Conservation (phyloP, 2,329 filamentous ascomycete species). For the Penicillium sp. region DNA sequence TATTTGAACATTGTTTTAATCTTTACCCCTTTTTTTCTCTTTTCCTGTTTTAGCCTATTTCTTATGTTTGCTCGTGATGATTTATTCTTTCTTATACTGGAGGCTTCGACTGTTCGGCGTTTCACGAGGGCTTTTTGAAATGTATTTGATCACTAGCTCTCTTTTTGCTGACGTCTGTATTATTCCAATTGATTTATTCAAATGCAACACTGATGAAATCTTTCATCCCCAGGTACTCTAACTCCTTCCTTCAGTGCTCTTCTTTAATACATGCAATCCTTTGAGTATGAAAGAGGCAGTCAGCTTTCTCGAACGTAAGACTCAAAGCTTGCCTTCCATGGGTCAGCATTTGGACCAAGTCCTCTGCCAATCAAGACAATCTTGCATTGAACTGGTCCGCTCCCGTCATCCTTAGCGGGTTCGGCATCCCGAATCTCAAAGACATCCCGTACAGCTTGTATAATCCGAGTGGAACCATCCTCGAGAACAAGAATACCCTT, state of each 20-base stretch:
- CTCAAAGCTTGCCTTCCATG: conserved; percentile 43
- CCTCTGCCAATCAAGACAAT: conserved; percentile 54
- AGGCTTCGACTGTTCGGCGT: conserved; percentile 22
- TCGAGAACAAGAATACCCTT: conserved; percentile 78
- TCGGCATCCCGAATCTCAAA: conserved; percentile 81
- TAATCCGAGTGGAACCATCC: conserved; percentile 69
- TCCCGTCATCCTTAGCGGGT: conserved; percentile 23
- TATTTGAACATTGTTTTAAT: conserved; percentile 13
- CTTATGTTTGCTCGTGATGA: conserved; percentile 8
- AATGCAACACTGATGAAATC: conserved; percentile 16
- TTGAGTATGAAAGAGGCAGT: too few species aligned
- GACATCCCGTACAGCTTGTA: conserved; percentile 90
- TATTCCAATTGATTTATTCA: conserved; percentile 21
- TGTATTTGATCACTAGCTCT: conserved; percentile 33
- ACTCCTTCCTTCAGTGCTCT: neutral
- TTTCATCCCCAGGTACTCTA: neutral
- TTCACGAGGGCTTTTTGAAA: conserved; percentile 18
- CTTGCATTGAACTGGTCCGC: conserved; percentile 40
- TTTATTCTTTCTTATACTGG: conserved; percentile 14
- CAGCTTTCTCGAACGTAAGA: conserved; percentile 25
- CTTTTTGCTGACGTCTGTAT: conserved; percentile 34
- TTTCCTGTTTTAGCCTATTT: conserved; percentile 2
- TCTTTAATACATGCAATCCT: too few species aligned
- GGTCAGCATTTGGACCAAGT: conserved; percentile 36
- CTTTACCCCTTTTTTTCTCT: conserved; percentile 5